phyloP scores from a whole-genome alignment of 805 yeast species.

The Debaryomyces maramus region DNA sequence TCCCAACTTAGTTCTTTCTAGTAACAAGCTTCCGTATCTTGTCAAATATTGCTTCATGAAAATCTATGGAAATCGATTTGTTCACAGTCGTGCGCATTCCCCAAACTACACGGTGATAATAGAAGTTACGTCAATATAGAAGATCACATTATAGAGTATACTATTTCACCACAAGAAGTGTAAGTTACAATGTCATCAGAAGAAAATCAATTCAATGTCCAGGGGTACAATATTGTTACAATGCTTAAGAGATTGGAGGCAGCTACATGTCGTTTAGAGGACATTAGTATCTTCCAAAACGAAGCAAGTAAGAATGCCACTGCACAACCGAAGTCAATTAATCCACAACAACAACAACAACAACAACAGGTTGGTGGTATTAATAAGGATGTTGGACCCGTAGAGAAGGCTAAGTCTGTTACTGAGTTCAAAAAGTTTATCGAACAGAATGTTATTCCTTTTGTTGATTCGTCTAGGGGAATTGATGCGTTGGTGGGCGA shows the following conservation, averaged over 20 bases:
- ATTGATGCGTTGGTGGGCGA: conserved; percentile 60
- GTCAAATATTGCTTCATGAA: conserved; percentile 2
- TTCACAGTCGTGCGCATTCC: not conserved
- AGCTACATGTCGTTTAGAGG: conserved; percentile 90
- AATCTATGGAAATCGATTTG: not conserved
- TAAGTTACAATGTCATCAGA: conserved; percentile 29
- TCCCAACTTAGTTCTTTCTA: not conserved
- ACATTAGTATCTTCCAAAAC: conserved; percentile 77
- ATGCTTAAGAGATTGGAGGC: conserved; percentile 75
- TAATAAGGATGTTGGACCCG: conserved; percentile 2
- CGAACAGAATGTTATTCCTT: conserved; percentile 55
- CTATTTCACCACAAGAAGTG: no score
- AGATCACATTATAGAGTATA: no score
- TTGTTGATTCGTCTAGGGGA: conserved; percentile 51
- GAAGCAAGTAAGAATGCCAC: conserved; percentile 37
- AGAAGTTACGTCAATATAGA: no score
- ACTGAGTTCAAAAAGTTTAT: conserved; percentile 57
- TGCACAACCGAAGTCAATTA: conserved; percentile 3
- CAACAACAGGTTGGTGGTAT: not conserved
- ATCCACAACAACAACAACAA: conserved; percentile 2
- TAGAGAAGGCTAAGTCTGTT: conserved; percentile 39
- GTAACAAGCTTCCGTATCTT: not conserved
- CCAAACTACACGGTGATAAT: no score
- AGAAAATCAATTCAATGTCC: conserved; percentile 51
- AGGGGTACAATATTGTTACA: conserved; percentile 86